Conservation (phyloP, 805 yeast genomes). For the Martiniozyma abietophila region DNA sequence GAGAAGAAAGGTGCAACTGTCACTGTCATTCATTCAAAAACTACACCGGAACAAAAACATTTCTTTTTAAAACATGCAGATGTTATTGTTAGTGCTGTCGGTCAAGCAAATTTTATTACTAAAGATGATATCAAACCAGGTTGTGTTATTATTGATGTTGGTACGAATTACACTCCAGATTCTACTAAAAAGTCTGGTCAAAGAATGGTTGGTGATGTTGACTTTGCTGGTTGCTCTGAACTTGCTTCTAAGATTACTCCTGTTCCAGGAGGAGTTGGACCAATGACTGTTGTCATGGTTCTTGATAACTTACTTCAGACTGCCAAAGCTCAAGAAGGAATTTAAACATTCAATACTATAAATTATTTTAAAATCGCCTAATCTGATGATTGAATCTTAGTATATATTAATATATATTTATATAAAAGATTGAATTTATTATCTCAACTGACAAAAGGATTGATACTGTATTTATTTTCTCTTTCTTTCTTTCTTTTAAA, state of each 20-base stretch:
- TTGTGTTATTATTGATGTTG: constrained; percentile 86
- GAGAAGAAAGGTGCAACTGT: constrained; percentile 80
- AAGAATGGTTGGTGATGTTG: constrained; percentile 92
- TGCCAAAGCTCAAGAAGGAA: constrained; percentile 34
- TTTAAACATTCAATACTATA: too few relatives aligned
- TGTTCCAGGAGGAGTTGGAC: constrained; percentile 99
- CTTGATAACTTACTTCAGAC: constrained; percentile 74
- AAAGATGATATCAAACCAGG: constrained; percentile 85
- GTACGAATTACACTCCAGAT: constrained; percentile 84
- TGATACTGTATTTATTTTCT: too few relatives aligned
- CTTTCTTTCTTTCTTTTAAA: too few relatives aligned
- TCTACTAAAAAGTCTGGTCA: constrained; percentile 64
- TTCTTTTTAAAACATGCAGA: constrained; percentile 59
- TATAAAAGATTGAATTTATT: too few relatives aligned
- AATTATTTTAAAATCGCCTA: background rate
- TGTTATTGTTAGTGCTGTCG: constrained; percentile 86
- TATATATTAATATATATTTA: background rate
- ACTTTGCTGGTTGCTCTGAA: constrained; percentile 54
- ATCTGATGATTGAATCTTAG: too few relatives aligned
- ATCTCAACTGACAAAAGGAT: too few relatives aligned
- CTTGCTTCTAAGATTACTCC: constrained; percentile 77
- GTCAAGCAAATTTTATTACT: constrained; percentile 73
- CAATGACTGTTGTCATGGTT: constrained; percentile 98
- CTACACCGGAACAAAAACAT: constrained; percentile 48
- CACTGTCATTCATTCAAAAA: constrained; percentile 72